phyloP scores from a whole-genome alignment of 768 basidiomycete species.

The Suillus paluster region DNA sequence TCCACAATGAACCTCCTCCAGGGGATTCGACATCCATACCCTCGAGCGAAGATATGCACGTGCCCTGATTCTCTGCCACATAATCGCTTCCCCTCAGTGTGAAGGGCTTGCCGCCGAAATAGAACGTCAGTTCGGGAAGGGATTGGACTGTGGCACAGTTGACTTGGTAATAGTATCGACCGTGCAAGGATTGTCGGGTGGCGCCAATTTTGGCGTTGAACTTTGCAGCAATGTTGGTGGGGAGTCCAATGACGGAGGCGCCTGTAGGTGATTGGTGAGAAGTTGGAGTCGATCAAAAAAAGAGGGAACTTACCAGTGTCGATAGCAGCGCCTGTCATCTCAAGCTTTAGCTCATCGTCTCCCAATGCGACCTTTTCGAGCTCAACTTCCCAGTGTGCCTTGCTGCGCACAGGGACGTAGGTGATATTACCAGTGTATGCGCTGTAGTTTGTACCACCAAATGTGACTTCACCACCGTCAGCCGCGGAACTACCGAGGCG shows the following conservation, averaged over 20 bases:
- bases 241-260: slow-evolving; percentile 91
- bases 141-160: slow-evolving; percentile 82
- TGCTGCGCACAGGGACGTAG: slow-evolving; percentile 91
- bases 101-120: slow-evolving; percentile 81
- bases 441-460: slow-evolving; percentile 82
- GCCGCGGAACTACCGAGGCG: slow-evolving; percentile 83
- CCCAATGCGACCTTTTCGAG: slow-evolving; percentile 87
- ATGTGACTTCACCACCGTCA: slow-evolving; percentile 89
- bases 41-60: slow-evolving; percentile 93
- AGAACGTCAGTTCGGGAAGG: slow-evolving; percentile 85
- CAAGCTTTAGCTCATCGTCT: slow-evolving; percentile 84
- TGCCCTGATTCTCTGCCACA: slow-evolving; percentile 85
- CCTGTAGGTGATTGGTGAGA: slow-evolving; percentile 45
- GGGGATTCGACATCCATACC: slow-evolving; percentile 89
- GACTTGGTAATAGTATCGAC: slow-evolving; percentile 78
- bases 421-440: slow-evolving; percentile 81
- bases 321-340: slow-evolving; percentile 91
- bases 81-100: slow-evolving; percentile 85
- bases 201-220: slow-evolving; percentile 95
- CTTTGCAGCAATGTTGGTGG: slow-evolving; percentile 96
- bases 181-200: no score
- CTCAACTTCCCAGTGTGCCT: slow-evolving; percentile 99
- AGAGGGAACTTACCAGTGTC: slow-evolving; percentile 65
- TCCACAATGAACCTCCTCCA: slow-evolving; percentile 81
- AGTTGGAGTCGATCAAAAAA: slow-evolving; percentile 6